phyloP scores from a whole-genome alignment of 495 filamentous ascomycete species.

The Daldinia grandis region DNA sequence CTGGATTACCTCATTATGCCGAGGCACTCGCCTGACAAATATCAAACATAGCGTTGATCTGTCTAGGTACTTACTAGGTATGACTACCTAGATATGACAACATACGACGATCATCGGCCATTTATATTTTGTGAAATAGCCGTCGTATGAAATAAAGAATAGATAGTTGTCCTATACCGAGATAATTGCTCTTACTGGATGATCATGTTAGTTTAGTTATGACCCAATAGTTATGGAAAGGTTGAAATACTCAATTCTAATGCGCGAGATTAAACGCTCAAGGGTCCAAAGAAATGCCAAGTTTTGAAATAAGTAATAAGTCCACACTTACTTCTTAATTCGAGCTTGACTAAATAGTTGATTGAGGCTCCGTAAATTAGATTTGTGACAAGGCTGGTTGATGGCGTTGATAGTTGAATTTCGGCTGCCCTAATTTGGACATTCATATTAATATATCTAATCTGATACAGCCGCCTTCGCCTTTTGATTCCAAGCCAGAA shows the following conservation, averaged over 20 bases:
- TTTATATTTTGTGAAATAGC: slow-evolving; percentile 15
- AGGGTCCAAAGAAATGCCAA: background rate
- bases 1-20: slow-evolving; percentile 10
- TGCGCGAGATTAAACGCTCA: background rate
- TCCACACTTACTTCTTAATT: background rate
- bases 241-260: background rate
- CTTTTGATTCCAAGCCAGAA: slow-evolving; percentile 10
- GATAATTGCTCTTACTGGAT: background rate
- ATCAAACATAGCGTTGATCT: slow-evolving; percentile 12
- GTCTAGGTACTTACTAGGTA: too few relatives aligned
- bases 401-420: slow-evolving; percentile 27
- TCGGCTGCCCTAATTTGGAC: slow-evolving; percentile 14
- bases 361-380: background rate
- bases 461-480: slow-evolving; percentile 8
- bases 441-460: slow-evolving; percentile 10
- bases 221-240: too few relatives aligned
- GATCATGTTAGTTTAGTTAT: too few relatives aligned
- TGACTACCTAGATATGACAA: too few relatives aligned
- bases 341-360: background rate
- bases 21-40: slow-evolving; percentile 16
- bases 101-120: slow-evolving; percentile 15
- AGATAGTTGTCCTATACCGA: background rate
- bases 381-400: too few relatives aligned
- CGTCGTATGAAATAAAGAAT: slow-evolving; percentile 3
- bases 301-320: background rate